These are phyloP conservation scores for Hypoxylon sp. DNA, from an alignment of 2,329 filamentous ascomycete species.

Conservation along the genomic window DNA sequence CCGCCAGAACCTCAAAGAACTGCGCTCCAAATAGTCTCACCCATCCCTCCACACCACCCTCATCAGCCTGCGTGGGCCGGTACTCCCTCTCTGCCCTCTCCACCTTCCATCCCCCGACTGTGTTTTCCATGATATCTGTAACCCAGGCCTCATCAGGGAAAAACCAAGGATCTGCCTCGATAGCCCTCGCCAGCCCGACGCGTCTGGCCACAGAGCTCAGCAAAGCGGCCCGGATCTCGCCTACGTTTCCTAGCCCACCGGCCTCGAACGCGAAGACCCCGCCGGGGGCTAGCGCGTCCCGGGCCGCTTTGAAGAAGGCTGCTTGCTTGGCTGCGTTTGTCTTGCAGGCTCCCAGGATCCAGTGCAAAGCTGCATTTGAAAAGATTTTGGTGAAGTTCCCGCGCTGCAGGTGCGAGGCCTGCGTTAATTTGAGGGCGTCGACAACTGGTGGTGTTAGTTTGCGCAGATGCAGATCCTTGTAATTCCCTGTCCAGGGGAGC, in stretches of 20 bases:
- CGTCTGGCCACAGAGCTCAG: slow-evolving; percentile 68
- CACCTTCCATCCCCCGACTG: slow-evolving; percentile 64
- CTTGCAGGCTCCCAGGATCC: slow-evolving; percentile 68
- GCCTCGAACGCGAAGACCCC: slow-evolving; percentile 78
- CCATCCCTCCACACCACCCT: slow-evolving; percentile 76
- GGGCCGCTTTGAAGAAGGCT: slow-evolving; percentile 68
- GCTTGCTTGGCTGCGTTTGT: slow-evolving; percentile 57
- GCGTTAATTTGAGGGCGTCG: slow-evolving; percentile 62
- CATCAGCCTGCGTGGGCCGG: slow-evolving; percentile 72
- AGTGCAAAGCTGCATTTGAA: slow-evolving; percentile 77
- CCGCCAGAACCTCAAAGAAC: slow-evolving; percentile 69
- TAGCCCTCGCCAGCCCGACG: slow-evolving; percentile 61
- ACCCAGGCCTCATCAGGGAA: slow-evolving; percentile 77
- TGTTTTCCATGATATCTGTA: slow-evolving; percentile 58
- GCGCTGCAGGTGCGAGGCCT: slow-evolving; percentile 56
- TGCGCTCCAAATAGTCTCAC: slow-evolving; percentile 73
- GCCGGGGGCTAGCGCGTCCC: slow-evolving; percentile 66
- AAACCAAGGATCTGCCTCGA: slow-evolving; percentile 75
- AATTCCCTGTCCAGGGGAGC: not conserved
- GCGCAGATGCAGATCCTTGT: not conserved
- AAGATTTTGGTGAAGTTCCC: slow-evolving; percentile 70
- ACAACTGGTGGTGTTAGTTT: slow-evolving; percentile 56
- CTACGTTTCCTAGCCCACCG: slow-evolving; percentile 78
- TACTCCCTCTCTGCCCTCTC: slow-evolving; percentile 74
- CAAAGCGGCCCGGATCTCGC: slow-evolving; percentile 73